Base-by-base conservation (phyloP, 1,139 yeast genomes). In the Martiniozyma asiatica region DNA sequence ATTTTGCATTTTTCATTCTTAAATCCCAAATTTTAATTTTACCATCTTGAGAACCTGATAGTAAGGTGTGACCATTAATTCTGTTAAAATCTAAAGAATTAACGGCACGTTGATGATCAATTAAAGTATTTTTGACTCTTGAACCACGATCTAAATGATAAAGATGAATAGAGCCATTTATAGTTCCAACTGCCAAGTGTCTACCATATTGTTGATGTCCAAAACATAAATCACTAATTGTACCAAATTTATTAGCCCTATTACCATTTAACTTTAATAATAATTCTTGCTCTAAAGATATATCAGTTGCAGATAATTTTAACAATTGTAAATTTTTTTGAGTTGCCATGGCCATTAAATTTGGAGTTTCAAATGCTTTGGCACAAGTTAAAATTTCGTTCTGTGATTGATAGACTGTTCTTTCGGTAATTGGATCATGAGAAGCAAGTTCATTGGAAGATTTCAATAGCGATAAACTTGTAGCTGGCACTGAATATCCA, bases 41-140 rank as follows among this genome's bases (percentile, higher is more conserved):
- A 2, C 97, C 96, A 55, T 89, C 98, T 48, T 84, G 94, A 0
- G 94, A 79, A 0, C 94, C 98, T 1, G 94, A 78, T 2, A 84
- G 55, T 11, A 89, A 53, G 27, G 70, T 61, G 42, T 68, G 65
- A 2, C 78, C 68, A 27, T 68, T 67, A 4, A 65, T 63, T 22
- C 66, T 66, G 35, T 63, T 65, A 50, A 84, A 85, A 36, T 80
- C 84, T 18, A 89, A 58, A 1, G 94, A 69, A 47, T 85, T 84
- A 27, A 89, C 76, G 4, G 93, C 75, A 34, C 97, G 59, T 31
- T 75, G 74, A 44, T 84, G 94, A 39, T 81, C 94, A 11, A 66
- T 56, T 22, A 77, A 58, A 26, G 68, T 62, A 31, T 64, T 48
- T 19, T 65, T 45, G 11, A 68, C 39, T 35, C 63, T 59, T 31